Evolutionary conservation across 257 asterid species (phyloP).

Genomic region (Anisodus tanguticus): DNA sequence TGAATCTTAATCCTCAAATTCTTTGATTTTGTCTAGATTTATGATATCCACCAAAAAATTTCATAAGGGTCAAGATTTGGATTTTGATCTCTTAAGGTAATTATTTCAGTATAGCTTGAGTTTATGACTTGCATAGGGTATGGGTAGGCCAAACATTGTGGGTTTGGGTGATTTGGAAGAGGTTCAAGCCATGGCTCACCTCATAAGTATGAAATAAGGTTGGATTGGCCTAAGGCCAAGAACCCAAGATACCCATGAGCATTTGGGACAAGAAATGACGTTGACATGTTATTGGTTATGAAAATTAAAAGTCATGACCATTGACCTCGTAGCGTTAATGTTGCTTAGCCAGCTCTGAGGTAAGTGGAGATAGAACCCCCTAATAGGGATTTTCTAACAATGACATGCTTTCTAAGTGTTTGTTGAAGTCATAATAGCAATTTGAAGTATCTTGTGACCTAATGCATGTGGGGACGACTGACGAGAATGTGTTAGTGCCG

Average conservation of each 20-base stretch:
- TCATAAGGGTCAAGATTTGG: neutral
- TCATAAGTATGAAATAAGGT: neutral
- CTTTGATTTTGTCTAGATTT: neutral
- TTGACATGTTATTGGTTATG: neutral
- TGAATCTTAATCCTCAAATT: neutral
- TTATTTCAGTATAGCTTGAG: conserved; percentile 1
- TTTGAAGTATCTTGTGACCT: neutral
- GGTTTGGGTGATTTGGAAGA: neutral
- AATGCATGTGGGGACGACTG: neutral
- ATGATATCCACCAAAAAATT: neutral
- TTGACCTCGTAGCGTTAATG: neutral
- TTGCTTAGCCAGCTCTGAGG: neutral
- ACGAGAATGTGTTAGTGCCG: neutral
- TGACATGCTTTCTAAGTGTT: neutral
- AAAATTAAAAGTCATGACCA: neutral
- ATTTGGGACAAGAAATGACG: conserved; percentile 2
- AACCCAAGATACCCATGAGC: conserved; percentile 2
- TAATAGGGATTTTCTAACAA: neutral
- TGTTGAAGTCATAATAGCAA: neutral
- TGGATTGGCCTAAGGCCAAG: conserved; percentile 11
- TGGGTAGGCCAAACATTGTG: neutral
- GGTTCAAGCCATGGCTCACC: conserved; percentile 10
- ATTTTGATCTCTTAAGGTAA: conserved; percentile 18
- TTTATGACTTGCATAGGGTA: conserved; percentile 1
- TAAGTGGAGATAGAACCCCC: neutral